Conservation (phyloP, 306 rosid species). For the Dryas drummondii region DNA sequence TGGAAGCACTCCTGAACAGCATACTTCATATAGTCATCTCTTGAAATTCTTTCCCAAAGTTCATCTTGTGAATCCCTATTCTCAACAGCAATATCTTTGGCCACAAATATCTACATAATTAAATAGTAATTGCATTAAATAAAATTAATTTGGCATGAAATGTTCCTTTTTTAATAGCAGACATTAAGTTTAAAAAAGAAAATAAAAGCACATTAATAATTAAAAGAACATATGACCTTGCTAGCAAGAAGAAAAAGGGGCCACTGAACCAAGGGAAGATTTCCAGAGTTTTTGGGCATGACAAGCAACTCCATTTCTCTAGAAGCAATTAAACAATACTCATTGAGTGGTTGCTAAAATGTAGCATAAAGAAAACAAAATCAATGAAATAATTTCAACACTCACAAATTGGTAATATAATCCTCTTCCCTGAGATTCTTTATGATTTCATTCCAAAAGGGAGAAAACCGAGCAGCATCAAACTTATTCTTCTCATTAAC, state of each 20-base stretch:
- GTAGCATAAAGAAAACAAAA: not conserved
- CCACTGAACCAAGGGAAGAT: slow-evolving; percentile 86
- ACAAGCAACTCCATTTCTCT: slow-evolving; percentile 87
- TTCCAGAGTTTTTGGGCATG: slow-evolving; percentile 78
- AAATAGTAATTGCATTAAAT: not conserved
- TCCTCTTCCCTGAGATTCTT: slow-evolving; percentile 91
- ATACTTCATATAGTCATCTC: slow-evolving; percentile 91
- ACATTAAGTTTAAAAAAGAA: not conserved
- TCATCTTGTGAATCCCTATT: slow-evolving; percentile 68
- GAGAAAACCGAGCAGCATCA: slow-evolving; percentile 84
- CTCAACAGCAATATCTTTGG: slow-evolving; percentile 85
- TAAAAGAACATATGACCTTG: slow-evolving; percentile 57
- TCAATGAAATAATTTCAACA: slow-evolving; percentile 13
- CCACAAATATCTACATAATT: slow-evolving; percentile 67
- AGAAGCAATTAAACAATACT: slow-evolving; percentile 1
- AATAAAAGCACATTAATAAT: not conserved
- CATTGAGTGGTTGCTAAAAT: not conserved
- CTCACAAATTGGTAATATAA: slow-evolving; percentile 85
- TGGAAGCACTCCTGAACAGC: slow-evolving; percentile 93
- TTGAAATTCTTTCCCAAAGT: slow-evolving; percentile 80
- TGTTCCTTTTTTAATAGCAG: not conserved
- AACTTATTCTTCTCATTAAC: slow-evolving; percentile 56
- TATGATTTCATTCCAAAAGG: slow-evolving; percentile 92
- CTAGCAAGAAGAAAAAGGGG: slow-evolving; percentile 98
- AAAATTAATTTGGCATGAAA: not conserved